Base-by-base conservation (phyloP, 2,329 filamentous ascomycete genomes). In the Diaporthe destruens region DNA sequence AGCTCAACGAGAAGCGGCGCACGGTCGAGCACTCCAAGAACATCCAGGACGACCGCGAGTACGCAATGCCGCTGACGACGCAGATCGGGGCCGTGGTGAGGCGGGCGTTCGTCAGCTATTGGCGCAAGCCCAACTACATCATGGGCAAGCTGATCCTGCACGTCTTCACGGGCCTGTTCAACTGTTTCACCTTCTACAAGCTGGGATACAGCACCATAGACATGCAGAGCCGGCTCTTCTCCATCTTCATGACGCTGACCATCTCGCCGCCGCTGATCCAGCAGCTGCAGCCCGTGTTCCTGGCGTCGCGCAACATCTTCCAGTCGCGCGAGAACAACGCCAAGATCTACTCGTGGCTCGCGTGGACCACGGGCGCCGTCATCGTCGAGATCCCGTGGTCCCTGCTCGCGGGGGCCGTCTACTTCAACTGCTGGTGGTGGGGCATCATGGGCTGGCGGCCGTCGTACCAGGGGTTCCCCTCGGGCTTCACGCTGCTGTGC, bases 211-310 rank as follows among this genome's bases (percentile, higher is more conserved):
- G 82, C 0, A 82, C 88, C 0, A 82, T 79, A 16, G 87, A 87
- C 44, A 76, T 90, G 23, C 88, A 90, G 77, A 80, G 88, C 39
- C 84, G 86, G 51, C 80, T 91, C 2, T 91, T 91, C 76, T 87
- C 88, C 12, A 82, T 91, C 61, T 90, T 91, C 82, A 89, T 90
- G 77, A 91, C 91, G 79, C 88, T 90, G 72, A 91, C 91, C 74
- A 87, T 91, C 54, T 87, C 88, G 0, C 88, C 88, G 0, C 87
- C 88, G 71, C 86, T 89, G 61, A 84, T 91, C 75, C 86, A 87
- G 32, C 88, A 90, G 77, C 84, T 90, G 51, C 88, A 90, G 78
- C 88, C 88, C 0, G 83, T 90, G 39, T 91, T 91, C 77, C 82
- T 90, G 75, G 82, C 86, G 51, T 85, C 86, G 29, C 84, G 88